Evolutionary conservation across 73 alveolate genomes (phyloP).

Genomic region (Blepharisma stoltei): DNA sequence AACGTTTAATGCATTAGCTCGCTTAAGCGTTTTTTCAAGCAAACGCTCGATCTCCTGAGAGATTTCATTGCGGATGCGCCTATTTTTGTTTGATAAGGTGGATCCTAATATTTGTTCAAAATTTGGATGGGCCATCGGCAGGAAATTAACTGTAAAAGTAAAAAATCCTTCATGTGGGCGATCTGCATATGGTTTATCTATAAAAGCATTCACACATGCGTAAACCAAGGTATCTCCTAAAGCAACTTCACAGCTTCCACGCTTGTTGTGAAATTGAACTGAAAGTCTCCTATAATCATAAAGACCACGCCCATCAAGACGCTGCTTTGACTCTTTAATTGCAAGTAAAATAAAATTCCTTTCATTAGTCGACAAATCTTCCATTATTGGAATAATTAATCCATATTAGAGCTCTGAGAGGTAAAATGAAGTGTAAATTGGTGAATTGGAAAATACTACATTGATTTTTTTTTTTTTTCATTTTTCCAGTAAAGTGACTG

Average conservation of each 20-base stretch:
- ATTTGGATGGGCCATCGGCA: constrained; percentile 24
- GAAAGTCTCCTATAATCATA: background rate
- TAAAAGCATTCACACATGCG: background rate
- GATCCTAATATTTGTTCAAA: constrained; percentile 5
- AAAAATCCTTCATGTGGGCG: constrained; percentile 27
- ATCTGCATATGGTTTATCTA: background rate
- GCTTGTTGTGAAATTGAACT: background rate
- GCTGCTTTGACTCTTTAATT: no score
- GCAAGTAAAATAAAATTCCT: background rate
- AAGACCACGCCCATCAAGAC: constrained; percentile 21
- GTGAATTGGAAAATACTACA: no score
- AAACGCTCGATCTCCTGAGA: constrained; percentile 1
- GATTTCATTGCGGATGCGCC: constrained; percentile 1
- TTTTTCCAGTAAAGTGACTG: no score
- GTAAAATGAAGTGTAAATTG: no score
- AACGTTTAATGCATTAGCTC: constrained; percentile 5
- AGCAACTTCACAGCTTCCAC: constrained; percentile 19
- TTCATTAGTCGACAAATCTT: background rate
- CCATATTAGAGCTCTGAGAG: no score
- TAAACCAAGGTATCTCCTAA: constrained; percentile 12
- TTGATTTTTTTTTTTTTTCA: no score
- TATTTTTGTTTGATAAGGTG: background rate
- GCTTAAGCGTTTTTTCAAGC: constrained; percentile 5
- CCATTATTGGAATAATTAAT: background rate
- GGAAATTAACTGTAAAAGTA: constrained; percentile 12